Percentiles rank a stretch among this genome's conserved stretches.
Conservation (phyloP, 306 rosid species). For the Dalbergia oliveri region DNA sequence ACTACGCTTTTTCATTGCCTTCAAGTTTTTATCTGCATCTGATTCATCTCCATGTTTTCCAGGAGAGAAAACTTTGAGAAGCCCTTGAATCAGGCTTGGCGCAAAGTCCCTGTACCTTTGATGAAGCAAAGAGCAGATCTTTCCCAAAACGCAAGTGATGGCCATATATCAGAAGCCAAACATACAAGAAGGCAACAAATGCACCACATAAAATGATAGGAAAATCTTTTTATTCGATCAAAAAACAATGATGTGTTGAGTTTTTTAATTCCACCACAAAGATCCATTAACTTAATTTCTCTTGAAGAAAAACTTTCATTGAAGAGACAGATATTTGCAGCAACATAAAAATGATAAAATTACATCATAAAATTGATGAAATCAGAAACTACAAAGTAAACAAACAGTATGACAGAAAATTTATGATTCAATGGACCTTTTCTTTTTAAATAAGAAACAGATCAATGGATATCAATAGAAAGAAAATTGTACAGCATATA, state of each 20-base stretch:
- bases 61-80: constrained; percentile 87
- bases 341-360: constrained; percentile 25
- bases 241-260: not conserved
- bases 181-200: constrained; percentile 20
- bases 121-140: constrained; percentile 98
- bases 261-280: not conserved
- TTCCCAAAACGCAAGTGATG: constrained; percentile 40
- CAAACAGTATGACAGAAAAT: constrained; percentile 24
- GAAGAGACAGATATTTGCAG: constrained; percentile 14
- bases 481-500: constrained; percentile 45
- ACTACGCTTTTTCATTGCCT: constrained; percentile 99
- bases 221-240: not conserved
- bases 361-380: constrained; percentile 3
- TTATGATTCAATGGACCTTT: constrained; percentile 19
- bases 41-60: constrained; percentile 89
- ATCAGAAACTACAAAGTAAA: not conserved
- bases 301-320: not conserved
- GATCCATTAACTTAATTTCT: not conserved
- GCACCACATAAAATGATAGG: constrained; percentile 24
- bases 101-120: constrained; percentile 97
- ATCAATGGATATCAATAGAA: constrained; percentile 21
- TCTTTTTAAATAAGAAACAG: no score
- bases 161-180: constrained; percentile 32
- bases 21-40: constrained; percentile 83
- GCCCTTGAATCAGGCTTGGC: constrained; percentile 92